These are phyloP conservation scores for Venturiaceae sp. DNA, from an alignment of 2,329 filamentous ascomycete genomes.

Conservation along the genomic window DNA sequence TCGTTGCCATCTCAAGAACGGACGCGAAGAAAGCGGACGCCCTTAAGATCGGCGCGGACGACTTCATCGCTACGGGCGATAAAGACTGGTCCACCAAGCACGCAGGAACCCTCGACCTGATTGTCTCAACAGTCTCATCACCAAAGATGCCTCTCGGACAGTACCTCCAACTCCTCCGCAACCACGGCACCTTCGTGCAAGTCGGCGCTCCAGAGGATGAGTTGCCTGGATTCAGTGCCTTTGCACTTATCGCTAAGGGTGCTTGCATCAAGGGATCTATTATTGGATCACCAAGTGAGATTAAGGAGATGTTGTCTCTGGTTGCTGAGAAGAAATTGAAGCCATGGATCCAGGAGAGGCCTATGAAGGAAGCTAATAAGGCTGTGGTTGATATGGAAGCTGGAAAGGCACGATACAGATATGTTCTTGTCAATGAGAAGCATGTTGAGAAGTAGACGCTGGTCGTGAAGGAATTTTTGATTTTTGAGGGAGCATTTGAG, in stretches of 20 bases:
- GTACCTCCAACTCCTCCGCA: constrained; percentile 48
- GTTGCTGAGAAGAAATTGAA: constrained; percentile 49
- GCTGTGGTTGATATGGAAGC: constrained; percentile 47
- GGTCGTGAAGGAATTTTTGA: too few relatives aligned
- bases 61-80: constrained; percentile 44
- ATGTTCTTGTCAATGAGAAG: constrained; percentile 25
- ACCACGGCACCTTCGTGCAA: constrained; percentile 50
- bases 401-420: constrained; percentile 41
- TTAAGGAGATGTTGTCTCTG: constrained; percentile 51
- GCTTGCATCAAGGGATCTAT: constrained; percentile 33
- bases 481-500: too few relatives aligned
- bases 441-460: neutral
- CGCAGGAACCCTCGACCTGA: constrained; percentile 39
- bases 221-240: constrained; percentile 40
- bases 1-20: constrained; percentile 51
- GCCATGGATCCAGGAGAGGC: constrained; percentile 52
- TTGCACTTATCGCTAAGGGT: constrained; percentile 44
- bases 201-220: constrained; percentile 51
- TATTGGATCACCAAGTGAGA: constrained; percentile 47
- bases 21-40: constrained; percentile 48
- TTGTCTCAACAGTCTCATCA: constrained; percentile 43
- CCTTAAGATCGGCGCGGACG: constrained; percentile 46
- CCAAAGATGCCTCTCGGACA: constrained; percentile 47
- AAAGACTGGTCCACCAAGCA: constrained; percentile 45
- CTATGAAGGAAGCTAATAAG: constrained; percentile 49